A percentile compares a stretch with the other conserved stretches of the same genome.
Conservation (phyloP, 345 rosid species). For the Tarenaya hassleriana region DNA sequence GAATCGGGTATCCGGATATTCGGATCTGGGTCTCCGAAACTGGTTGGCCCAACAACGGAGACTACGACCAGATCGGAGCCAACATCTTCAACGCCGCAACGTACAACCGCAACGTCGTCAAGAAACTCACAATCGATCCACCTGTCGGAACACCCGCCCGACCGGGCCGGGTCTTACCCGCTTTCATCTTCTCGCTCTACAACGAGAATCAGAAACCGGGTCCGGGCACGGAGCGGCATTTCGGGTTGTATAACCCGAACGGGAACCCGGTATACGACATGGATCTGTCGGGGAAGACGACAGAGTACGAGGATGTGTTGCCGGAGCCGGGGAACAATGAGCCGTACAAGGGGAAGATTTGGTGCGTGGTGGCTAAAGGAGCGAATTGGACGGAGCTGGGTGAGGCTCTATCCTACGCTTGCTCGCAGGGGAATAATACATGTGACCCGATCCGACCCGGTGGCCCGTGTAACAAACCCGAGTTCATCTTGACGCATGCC, state of each 20-base stretch:
- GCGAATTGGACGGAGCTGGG: slow-evolving; percentile 50
- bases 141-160: slow-evolving; percentile 79
- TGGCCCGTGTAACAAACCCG: slow-evolving; percentile 46
- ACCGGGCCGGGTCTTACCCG: slow-evolving; percentile 57
- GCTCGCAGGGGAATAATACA: slow-evolving; percentile 84
- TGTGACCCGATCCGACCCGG: slow-evolving; percentile 65
- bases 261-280: slow-evolving; percentile 54
- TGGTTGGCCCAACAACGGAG: slow-evolving; percentile 96
- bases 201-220: slow-evolving; percentile 92
- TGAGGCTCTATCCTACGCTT: slow-evolving; percentile 66
- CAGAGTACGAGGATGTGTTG: slow-evolving; percentile 34
- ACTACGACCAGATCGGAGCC: slow-evolving; percentile 82
- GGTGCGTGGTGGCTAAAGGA: slow-evolving; percentile 70
- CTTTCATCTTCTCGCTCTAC: slow-evolving; percentile 69
- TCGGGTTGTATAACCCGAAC: slow-evolving; percentile 74
- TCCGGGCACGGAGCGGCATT: slow-evolving; percentile 86
- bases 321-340: slow-evolving; percentile 72
- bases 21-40: slow-evolving; percentile 91
- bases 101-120: slow-evolving; percentile 67
- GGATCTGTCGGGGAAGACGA: slow-evolving; percentile 56
- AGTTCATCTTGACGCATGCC: slow-evolving; percentile 51
- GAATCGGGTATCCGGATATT: slow-evolving; percentile 58
- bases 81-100: slow-evolving; percentile 84
- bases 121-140: slow-evolving; percentile 51
- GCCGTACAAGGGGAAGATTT: slow-evolving; percentile 62